Base-by-base conservation (phyloP, 192 early-diverging fungal genomes). In the Chytriomyces hyalinus region DNA sequence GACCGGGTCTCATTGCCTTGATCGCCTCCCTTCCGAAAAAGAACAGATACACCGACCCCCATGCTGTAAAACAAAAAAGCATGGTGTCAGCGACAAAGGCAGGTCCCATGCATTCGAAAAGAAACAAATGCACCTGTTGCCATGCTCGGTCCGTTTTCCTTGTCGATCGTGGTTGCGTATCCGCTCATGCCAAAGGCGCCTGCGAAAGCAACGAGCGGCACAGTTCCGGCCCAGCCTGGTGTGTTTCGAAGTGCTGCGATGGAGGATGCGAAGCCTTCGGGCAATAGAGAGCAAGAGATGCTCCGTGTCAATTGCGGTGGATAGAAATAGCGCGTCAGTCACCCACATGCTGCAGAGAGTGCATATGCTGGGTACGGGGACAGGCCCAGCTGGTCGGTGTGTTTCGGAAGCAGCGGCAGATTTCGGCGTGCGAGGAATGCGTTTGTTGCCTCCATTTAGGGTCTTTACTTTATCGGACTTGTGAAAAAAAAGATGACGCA, bases 321-420 rank as follows among this genome's bases (percentile, higher is more conserved):
- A 17, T 22, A 76, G 11, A 68, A 59, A 36, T 36, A 36, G 36
- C 36, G 57, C 2, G 17, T 60, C 17, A 60, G 43, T 36, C 36
- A 36, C 76, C 17, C 59, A 78, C 77, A 72, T 6, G 49, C 6
- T n/a, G 59, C 20, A 13, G 77, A 78, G 59, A 70, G 44, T 9
- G 60, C 62, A 36, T 47, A 78, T 6, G 69, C 69, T 17, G 77
- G 77, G 64, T 78, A 78, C 49, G 77, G 77, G 7, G 77, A 70
- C 26, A 71, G 61, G 11, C 77, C 77, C 6, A 64, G 45, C 11
- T 49, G 61, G 61, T 72, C 36, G 11, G 65, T 6, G 61, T 49
- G 8, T 20, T 17, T 53, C 49, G n/a, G 26, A 2, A 75, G 46
- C 8, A 49, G 15, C 9, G 73, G 73, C 6, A 66, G 49, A n/a